Conservation (phyloP, 2,329 filamentous ascomycete genomes). For the Gremmenia infestans region DNA sequence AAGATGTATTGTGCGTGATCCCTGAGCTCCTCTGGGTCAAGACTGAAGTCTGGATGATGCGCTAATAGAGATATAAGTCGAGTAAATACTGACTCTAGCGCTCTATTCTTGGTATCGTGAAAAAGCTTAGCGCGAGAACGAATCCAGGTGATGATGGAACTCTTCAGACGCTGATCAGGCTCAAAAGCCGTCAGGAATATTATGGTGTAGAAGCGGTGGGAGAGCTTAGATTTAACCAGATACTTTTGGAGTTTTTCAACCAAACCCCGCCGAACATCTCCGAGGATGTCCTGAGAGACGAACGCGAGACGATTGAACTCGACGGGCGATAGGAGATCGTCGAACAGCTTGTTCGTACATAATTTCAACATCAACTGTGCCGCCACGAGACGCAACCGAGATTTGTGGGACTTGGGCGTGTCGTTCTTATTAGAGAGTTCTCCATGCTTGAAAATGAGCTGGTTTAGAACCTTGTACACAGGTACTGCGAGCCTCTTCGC, state of each 20-base stretch:
- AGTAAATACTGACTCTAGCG: conserved; percentile 77
- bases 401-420: conserved; percentile 73
- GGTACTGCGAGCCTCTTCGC: conserved; percentile 57
- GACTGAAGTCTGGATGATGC: conserved; percentile 85
- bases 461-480: conserved; percentile 75
- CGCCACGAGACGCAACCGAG: conserved; percentile 75
- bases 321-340: conserved; percentile 64
- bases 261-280: conserved; percentile 72
- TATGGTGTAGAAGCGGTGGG: conserved; percentile 78
- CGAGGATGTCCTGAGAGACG: conserved; percentile 71
- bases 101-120: conserved; percentile 50
- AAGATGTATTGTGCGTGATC: conserved; percentile 86
- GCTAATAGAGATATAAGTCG: conserved; percentile 83
- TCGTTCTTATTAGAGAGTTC: conserved; percentile 72
- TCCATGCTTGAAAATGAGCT: conserved; percentile 68
- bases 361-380: conserved; percentile 80
- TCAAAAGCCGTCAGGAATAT: conserved; percentile 91
- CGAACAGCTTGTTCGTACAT: conserved; percentile 69
- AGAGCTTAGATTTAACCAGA: conserved; percentile 65
- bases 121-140: conserved; percentile 71
- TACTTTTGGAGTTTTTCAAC: conserved; percentile 87
- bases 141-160: conserved; percentile 80
- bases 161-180: conserved; percentile 67
- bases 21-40: conserved; percentile 60
- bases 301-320: conserved; percentile 80